phyloP scores from a whole-genome alignment of 2,329 filamentous ascomycete genomes.

The Paecilomyces sp. region DNA sequence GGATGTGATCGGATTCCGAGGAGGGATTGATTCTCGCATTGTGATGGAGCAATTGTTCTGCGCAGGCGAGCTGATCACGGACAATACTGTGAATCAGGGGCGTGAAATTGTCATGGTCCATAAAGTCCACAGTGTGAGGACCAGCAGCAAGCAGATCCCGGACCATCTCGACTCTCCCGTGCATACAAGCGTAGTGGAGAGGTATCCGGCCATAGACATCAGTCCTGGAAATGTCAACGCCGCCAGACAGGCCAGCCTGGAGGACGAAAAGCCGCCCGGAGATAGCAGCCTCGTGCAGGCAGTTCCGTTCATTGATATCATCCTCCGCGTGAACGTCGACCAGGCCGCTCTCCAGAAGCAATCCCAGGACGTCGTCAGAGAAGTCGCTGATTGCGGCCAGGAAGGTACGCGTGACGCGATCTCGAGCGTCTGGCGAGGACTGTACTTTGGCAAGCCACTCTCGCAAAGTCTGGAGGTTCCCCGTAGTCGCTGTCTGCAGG shows the following conservation, averaged over 20 bases:
- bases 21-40: slow-evolving; percentile 80
- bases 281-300: slow-evolving; percentile 92
- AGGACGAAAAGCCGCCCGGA: slow-evolving; percentile 79
- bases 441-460: slow-evolving; percentile 72
- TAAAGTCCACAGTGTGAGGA: slow-evolving; percentile 70
- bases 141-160: slow-evolving; percentile 63
- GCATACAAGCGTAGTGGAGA: slow-evolving; percentile 92
- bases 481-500: slow-evolving; percentile 72
- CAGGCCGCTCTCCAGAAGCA: slow-evolving; percentile 70
- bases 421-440: slow-evolving; percentile 54
- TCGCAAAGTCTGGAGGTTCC: slow-evolving; percentile 67
- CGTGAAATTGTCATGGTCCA: slow-evolving; percentile 96
- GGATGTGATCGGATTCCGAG: slow-evolving; percentile 85
- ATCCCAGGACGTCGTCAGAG: slow-evolving; percentile 64
- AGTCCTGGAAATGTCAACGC: slow-evolving; percentile 69
- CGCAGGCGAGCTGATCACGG: slow-evolving; percentile 73
- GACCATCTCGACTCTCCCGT: slow-evolving; percentile 80
- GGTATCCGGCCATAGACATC: slow-evolving; percentile 94
- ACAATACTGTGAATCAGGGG: slow-evolving; percentile 93
- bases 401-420: slow-evolving; percentile 83
- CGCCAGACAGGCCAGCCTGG: slow-evolving; percentile 63
- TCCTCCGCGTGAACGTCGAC: slow-evolving; percentile 92
- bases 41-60: slow-evolving; percentile 66
- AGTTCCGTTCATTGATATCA: slow-evolving; percentile 96
- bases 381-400: slow-evolving; percentile 83